phyloP scores from a whole-genome alignment of 139 green algal species.

The Chlorella vulgaris region DNA sequence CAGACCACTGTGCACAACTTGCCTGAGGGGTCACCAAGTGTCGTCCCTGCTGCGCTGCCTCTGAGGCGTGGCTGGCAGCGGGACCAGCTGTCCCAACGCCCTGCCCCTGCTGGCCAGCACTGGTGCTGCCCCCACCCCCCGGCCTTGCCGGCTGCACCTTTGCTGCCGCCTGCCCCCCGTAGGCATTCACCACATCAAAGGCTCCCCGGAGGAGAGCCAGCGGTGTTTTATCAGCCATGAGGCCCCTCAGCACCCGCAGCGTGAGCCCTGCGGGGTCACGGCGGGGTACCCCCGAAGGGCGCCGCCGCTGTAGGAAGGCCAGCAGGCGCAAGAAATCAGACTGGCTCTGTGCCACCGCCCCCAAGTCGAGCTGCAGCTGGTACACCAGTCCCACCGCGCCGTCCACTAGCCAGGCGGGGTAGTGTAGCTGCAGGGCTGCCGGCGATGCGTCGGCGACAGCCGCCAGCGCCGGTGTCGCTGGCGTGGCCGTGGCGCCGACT shows the following conservation, averaged over 20 bases:
- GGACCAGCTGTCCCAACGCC: too few species aligned
- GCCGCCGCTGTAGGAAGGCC: slow-evolving; percentile 38
- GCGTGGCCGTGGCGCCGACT: too few species aligned
- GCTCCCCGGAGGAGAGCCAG: neutral
- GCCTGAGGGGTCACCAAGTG: slow-evolving; percentile 7
- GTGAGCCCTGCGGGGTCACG: slow-evolving; percentile 21
- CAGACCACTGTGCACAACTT: neutral
- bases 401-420: slow-evolving; percentile 26
- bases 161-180: neutral
- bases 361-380: slow-evolving; percentile 33
- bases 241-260: slow-evolving; percentile 19
- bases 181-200: slow-evolving; percentile 19
- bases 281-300: neutral
- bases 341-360: slow-evolving; percentile 14
- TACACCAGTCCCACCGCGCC: neutral
- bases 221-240: neutral
- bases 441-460: neutral
- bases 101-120: too few species aligned
- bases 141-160: neutral
- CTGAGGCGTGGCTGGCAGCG: neutral
- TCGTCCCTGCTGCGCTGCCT: neutral
- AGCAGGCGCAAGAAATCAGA: slow-evolving; percentile 21
- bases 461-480: neutral
- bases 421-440: slow-evolving; percentile 20
- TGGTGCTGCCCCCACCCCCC: neutral